A percentile compares a stretch with the other conserved stretches of the same genome.
Conservation (phyloP, 495 filamentous ascomycete species). For the Annulohypoxylon moriforme region DNA sequence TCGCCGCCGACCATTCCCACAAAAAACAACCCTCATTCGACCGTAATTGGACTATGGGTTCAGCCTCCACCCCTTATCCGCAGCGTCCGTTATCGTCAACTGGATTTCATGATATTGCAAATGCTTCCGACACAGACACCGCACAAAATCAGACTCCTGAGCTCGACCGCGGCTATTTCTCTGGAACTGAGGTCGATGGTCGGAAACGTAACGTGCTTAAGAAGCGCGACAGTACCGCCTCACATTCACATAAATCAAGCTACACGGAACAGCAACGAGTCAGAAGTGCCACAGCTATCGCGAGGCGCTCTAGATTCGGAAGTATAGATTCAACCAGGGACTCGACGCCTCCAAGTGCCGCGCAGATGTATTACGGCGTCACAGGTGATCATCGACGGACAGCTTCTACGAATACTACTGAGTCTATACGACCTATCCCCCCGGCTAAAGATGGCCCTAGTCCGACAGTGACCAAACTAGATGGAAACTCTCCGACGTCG, state of each 20-base stretch:
- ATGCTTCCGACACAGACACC: constrained; percentile 47
- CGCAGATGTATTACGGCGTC: constrained; percentile 72
- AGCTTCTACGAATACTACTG: constrained; percentile 61
- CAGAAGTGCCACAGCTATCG: constrained; percentile 67
- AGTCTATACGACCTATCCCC: constrained; percentile 60
- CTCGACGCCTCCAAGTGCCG: constrained; percentile 51
- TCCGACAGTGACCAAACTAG: constrained; percentile 75
- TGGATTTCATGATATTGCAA: constrained; percentile 54
- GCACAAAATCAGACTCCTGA: constrained; percentile 62
- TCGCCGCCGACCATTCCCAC: constrained; percentile 59
- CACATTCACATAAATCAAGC: constrained; percentile 73
- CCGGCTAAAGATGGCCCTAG: constrained; percentile 60
- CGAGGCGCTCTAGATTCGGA: constrained; percentile 80
- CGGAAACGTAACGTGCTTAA: constrained; percentile 79
- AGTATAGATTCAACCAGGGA: constrained; percentile 72
- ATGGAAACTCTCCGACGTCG: constrained; percentile 64
- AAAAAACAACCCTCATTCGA: constrained; percentile 91
- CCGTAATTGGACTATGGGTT: constrained; percentile 84
- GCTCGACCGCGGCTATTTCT: constrained; percentile 93
- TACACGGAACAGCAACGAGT: constrained; percentile 77
- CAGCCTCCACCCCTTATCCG: constrained; percentile 51
- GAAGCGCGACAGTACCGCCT: constrained; percentile 73
- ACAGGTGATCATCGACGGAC: constrained; percentile 59
- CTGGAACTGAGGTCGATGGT: constrained; percentile 84
- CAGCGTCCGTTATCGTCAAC: constrained; percentile 60